Percentiles rank a stretch among this genome's conserved stretches.
Conservation (phyloP, 208 protist genomes). For the Trypanosoma theileri region DNA sequence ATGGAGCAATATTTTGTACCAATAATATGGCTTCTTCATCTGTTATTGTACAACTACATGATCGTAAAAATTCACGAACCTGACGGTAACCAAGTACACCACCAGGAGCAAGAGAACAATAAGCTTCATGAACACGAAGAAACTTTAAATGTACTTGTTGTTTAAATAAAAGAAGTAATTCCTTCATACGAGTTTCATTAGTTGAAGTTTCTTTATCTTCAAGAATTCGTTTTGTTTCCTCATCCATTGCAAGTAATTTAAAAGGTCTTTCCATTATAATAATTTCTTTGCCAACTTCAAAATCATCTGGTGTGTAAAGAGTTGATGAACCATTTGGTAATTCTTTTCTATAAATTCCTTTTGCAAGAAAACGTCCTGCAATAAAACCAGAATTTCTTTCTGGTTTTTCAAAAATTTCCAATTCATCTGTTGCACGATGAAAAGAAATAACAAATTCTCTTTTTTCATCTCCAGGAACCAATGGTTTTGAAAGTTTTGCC, state of each 20-base stretch:
- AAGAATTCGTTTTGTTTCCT: constrained; percentile 63
- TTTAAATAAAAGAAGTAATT: constrained; percentile 74
- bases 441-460: constrained; percentile 90
- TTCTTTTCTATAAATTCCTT: constrained; percentile 66
- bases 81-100: constrained; percentile 81
- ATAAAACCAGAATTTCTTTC: constrained; percentile 86
- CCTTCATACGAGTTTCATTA: constrained; percentile 62
- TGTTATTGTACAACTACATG: constrained; percentile 80
- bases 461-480: constrained; percentile 64
- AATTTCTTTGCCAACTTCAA: constrained; percentile 73
- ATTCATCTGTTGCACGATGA: constrained; percentile 83
- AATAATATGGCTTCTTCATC: constrained; percentile 83
- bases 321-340: constrained; percentile 67
- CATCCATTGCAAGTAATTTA: constrained; percentile 68
- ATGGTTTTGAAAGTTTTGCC: constrained; percentile 55
- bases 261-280: constrained; percentile 79
- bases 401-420: constrained; percentile 85
- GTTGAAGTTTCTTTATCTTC: constrained; percentile 60
- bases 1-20: constrained; percentile 72
- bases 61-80: constrained; percentile 77
- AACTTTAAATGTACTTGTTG: constrained; percentile 84
- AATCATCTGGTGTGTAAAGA: constrained; percentile 64
- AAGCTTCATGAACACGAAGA: constrained; percentile 69
- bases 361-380: constrained; percentile 88
- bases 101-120: constrained; percentile 63